Percentiles rank a stretch among this genome's conserved stretches.
Conservation (phyloP, 2,329 filamentous ascomycete species). For the Nannizziopsis arthrosporioides region DNA sequence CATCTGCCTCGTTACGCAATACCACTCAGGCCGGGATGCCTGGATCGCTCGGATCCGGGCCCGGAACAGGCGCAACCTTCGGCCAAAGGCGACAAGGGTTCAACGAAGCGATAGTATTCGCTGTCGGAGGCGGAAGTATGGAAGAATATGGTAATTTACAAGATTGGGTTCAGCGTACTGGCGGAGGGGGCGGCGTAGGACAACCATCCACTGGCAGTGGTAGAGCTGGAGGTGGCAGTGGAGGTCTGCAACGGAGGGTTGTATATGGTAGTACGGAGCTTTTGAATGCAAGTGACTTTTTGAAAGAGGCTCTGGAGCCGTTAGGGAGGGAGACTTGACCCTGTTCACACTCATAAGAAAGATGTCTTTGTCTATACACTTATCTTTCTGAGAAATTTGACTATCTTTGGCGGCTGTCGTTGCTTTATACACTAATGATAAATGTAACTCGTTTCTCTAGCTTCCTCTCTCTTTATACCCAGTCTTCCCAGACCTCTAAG, state of each 20-base stretch:
- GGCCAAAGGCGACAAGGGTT: constrained; percentile 84
- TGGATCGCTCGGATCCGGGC: constrained; percentile 36
- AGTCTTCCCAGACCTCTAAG: too few species aligned
- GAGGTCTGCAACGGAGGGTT: constrained; percentile 51
- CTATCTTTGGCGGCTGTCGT: too few species aligned
- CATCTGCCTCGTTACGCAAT: constrained; percentile 43
- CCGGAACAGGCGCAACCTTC: constrained; percentile 71
- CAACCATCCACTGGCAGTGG: constrained; percentile 27
- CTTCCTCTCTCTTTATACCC: too few species aligned
- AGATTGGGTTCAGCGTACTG: constrained; percentile 80
- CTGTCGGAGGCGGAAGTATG: constrained; percentile 92
- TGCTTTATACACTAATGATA: too few species aligned
- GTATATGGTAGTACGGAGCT: constrained; percentile 87
- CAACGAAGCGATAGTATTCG: constrained; percentile 85
- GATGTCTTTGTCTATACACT: not conserved
- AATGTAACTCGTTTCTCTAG: too few species aligned
- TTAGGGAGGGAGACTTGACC: constrained; percentile 44
- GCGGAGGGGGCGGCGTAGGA: constrained; percentile 42
- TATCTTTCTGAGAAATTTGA: too few species aligned
- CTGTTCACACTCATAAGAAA: too few species aligned
- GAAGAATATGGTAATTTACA: constrained; percentile 97
- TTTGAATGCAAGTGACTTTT: constrained; percentile 51
- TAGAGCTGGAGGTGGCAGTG: constrained; percentile 21
- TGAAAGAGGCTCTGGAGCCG: constrained; percentile 45
- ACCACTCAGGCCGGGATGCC: constrained; percentile 40